Conservation (phyloP, 345 rosid species). For the Acer yangbiense region DNA sequence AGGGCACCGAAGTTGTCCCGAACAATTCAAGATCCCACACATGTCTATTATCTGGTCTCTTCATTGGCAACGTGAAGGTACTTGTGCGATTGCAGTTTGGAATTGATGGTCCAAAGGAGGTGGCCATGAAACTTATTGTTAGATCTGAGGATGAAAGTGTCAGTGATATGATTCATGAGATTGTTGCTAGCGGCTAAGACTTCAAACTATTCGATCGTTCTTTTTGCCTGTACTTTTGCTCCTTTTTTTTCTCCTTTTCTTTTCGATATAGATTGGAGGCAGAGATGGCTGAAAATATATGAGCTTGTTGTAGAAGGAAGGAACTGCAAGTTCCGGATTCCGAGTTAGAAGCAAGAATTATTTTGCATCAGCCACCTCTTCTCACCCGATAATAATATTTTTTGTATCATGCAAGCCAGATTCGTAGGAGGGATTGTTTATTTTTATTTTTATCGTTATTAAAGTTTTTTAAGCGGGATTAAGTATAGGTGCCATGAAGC, state of each 20-base stretch:
- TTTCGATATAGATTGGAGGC: conserved; percentile 8
- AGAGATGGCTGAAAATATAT: conserved; percentile 15
- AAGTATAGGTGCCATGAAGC: conserved; percentile 23
- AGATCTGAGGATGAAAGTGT: conserved; percentile 80
- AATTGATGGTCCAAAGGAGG: conserved; percentile 74
- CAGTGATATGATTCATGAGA: conserved; percentile 85
- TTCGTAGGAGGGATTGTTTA: conserved; percentile 5
- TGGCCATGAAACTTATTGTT: conserved; percentile 88
- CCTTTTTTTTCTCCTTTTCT: neutral
- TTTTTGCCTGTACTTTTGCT: neutral
- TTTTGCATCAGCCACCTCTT: conserved; percentile 17
- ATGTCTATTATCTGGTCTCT: conserved; percentile 82
- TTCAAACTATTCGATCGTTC: neutral
- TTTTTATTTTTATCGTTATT: neutral
- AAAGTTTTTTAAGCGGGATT: conserved; percentile 10
- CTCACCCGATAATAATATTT: conserved; percentile 16
- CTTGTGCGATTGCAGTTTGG: conserved; percentile 87
- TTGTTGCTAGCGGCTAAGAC: conserved; percentile 76
- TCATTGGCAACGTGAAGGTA: conserved; percentile 82
- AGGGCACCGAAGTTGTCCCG: conserved; percentile 89
- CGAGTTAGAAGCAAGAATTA: neutral
- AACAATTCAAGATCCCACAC: conserved; percentile 95
- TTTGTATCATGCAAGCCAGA: conserved; percentile 33
- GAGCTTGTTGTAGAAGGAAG: conserved; percentile 24
- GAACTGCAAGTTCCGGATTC: conserved; percentile 13